These are phyloP conservation scores for Ochetophila trinervis DNA, from an alignment of 306 rosid species.

Conservation along the genomic window DNA sequence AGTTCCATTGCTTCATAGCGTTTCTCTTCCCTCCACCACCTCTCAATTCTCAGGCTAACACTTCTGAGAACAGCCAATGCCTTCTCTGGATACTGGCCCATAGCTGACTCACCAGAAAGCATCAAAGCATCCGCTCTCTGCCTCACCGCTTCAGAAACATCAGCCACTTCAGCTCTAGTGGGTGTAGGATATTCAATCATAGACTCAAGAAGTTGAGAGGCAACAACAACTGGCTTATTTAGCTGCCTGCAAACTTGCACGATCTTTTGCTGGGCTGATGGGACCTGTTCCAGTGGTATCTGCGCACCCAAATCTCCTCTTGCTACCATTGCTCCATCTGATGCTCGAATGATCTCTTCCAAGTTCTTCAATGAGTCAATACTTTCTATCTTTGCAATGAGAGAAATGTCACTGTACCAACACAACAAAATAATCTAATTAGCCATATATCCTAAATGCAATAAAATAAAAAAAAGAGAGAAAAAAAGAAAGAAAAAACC, in stretches of 20 bases:
- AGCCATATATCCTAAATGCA: not conserved
- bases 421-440: slow-evolving; percentile 17
- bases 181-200: slow-evolving; percentile 99
- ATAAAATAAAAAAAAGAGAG: too few species aligned
- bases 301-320: slow-evolving; percentile 99
- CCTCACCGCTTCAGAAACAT: slow-evolving; percentile 99
- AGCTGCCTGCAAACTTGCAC: slow-evolving; percentile 93
- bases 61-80: slow-evolving; percentile 90
- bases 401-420: slow-evolving; percentile 67
- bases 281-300: slow-evolving; percentile 96
- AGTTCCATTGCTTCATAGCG: slow-evolving; percentile 76
- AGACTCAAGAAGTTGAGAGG: slow-evolving; percentile 95
- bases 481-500: too few species aligned
- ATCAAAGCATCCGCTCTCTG: slow-evolving; percentile 98
- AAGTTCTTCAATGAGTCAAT: slow-evolving; percentile 90
- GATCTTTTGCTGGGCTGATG: slow-evolving; percentile 87
- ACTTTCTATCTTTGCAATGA: slow-evolving; percentile 96
- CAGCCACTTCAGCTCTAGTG: slow-evolving; percentile 99
- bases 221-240: slow-evolving; percentile 97
- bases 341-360: slow-evolving; percentile 85
- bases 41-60: slow-evolving; percentile 95
- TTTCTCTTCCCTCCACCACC: slow-evolving; percentile 99
- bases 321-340: slow-evolving; percentile 99
- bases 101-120: slow-evolving; percentile 99
- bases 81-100: slow-evolving; percentile 98